phyloP scores from a whole-genome alignment of 306 rosid species.

The Trifolium fragiferum region DNA sequence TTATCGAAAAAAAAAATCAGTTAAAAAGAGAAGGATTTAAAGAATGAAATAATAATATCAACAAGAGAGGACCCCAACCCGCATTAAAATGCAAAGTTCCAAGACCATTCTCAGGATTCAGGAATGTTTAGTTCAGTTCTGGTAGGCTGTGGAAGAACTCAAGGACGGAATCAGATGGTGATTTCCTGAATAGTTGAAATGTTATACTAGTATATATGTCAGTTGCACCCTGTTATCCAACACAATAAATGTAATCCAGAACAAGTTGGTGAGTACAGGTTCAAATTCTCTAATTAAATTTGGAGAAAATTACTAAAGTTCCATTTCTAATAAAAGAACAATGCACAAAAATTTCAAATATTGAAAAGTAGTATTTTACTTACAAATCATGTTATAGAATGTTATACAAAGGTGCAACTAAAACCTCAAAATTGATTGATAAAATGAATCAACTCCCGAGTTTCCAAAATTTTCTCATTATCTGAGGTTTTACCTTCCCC shows the following conservation, averaged over 20 bases:
- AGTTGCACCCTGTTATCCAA: not conserved
- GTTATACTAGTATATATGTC: not conserved
- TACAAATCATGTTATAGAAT: conserved; percentile 9
- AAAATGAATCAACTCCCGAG: conserved; percentile 15
- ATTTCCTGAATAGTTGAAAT: not conserved
- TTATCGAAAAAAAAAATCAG: no score
- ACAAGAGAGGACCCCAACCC: no score
- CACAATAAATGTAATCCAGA: not conserved
- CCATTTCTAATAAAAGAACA: conserved; percentile 14
- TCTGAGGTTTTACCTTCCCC: conserved; percentile 30
- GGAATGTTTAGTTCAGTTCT: not conserved
- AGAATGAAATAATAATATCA: no score
- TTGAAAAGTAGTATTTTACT: conserved; percentile 17
- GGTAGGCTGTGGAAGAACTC: not conserved
- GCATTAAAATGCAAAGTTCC: not conserved
- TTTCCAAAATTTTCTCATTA: not conserved
- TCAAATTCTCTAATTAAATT: conserved; percentile 3
- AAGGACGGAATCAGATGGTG: not conserved
- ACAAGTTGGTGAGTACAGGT: conserved; percentile 5
- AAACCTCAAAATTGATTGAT: conserved; percentile 33
- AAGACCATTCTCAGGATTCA: not conserved
- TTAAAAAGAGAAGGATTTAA: no score
- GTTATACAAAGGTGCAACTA: conserved; percentile 26
- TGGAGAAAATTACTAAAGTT: conserved; percentile 7
- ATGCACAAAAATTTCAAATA: conserved; percentile 1